Percentiles rank a stretch among this genome's conserved stretches.
phyloP scores from a whole-genome alignment of 2,329 filamentous ascomycete genomes.

The Coniella vitis region DNA sequence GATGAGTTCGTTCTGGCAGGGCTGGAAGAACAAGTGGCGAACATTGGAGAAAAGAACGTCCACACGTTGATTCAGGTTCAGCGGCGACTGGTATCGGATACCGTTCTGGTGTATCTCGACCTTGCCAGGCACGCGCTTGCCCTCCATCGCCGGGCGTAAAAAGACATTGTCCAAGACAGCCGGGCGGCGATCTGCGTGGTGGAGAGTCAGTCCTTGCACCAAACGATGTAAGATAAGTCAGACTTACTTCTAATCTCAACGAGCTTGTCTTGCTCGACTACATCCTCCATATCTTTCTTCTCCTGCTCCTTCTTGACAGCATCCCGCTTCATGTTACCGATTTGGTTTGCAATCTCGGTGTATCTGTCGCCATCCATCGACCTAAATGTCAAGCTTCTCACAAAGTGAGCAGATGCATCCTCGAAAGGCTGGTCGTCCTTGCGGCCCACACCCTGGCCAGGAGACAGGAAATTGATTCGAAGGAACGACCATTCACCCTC shows the following conservation, averaged over 20 bases:
- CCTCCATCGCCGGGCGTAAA: slow-evolving; percentile 89
- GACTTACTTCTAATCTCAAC: slow-evolving; percentile 81
- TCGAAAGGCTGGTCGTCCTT: slow-evolving; percentile 98
- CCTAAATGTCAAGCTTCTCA: slow-evolving; percentile 89
- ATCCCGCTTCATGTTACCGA: slow-evolving; percentile 93
- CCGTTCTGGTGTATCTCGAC: slow-evolving; percentile 98
- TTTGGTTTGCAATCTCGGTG: slow-evolving; percentile 84
- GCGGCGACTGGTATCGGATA: slow-evolving; percentile 84
- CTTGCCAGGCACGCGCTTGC: slow-evolving; percentile 91
- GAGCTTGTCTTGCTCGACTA: slow-evolving; percentile 97
- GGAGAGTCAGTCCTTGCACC: slow-evolving; percentile 30
- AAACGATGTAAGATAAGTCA: background rate
- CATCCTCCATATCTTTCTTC: slow-evolving; percentile 99
- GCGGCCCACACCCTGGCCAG: slow-evolving; percentile 91
- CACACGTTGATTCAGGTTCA: slow-evolving; percentile 75
- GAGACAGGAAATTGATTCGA: slow-evolving; percentile 94
- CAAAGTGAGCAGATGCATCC: slow-evolving; percentile 90
- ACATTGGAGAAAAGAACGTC: slow-evolving; percentile 98
- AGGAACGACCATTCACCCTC: slow-evolving; percentile 92
- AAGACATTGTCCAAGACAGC: slow-evolving; percentile 90
- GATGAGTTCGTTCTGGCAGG: slow-evolving; percentile 90
- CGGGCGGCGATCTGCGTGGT: slow-evolving; percentile 71
- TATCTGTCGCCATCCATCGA: slow-evolving; percentile 86
- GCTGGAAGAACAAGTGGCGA: slow-evolving; percentile 98
- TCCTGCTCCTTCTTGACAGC: slow-evolving; percentile 89